These are phyloP conservation scores for Moricandia arvensis DNA, from an alignment of 345 rosid genomes.

Conservation along the genomic window DNA sequence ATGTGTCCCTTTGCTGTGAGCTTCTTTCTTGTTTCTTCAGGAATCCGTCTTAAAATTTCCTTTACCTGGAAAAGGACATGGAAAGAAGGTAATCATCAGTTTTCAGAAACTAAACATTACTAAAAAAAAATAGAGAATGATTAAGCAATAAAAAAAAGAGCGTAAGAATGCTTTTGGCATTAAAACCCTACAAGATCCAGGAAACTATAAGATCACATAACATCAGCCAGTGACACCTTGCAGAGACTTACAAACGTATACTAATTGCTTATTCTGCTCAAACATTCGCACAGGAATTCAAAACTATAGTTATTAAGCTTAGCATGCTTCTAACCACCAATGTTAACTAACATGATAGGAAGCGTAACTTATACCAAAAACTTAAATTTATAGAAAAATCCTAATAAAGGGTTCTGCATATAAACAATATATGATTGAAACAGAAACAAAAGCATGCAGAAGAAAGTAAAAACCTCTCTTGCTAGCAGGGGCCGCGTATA, in stretches of 20 bases:
- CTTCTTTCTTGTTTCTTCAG: conserved; percentile 63
- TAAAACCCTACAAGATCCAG: conserved; percentile 10
- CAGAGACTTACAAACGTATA: neutral
- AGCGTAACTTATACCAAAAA: neutral
- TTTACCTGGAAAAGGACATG: conserved; percentile 49
- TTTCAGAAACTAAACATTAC: conserved; percentile 16
- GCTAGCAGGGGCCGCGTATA: conserved; percentile 67
- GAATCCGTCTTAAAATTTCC: conserved; percentile 76
- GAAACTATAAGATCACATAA: conserved; percentile 16
- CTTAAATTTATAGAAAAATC: neutral
- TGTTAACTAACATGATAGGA: conserved; percentile 2
- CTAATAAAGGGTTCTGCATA: neutral
- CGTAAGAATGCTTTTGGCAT: conserved; percentile 2
- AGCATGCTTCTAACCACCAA: conserved; percentile 11
- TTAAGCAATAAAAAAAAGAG: conserved; percentile 1
- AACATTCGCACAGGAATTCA: neutral
- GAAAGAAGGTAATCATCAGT: conserved; percentile 12
- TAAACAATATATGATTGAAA: neutral
- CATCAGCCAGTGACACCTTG: conserved; percentile 10
- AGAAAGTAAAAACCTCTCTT: conserved; percentile 66
- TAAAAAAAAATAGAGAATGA: neutral
- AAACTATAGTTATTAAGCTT: conserved; percentile 9
- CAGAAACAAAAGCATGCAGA: conserved; percentile 19
- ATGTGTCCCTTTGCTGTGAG: conserved; percentile 76
- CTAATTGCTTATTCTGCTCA: conserved; percentile 7